These are phyloP conservation scores for Phtheirospermum japonicum DNA, from an alignment of 257 asterid species.

Conservation along the genomic window DNA sequence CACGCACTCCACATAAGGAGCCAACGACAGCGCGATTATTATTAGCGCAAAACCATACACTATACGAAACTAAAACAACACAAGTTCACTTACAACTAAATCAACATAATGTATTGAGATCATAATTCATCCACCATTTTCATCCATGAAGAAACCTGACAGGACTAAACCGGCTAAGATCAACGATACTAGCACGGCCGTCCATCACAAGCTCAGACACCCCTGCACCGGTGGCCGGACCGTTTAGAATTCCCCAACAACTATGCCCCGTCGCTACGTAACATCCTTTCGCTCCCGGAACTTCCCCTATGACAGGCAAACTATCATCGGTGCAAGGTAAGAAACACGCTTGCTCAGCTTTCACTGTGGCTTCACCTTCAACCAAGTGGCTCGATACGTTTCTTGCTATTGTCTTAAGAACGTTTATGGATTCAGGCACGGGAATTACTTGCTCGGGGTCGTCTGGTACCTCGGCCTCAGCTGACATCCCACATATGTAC, in stretches of 20 bases:
- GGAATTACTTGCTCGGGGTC: slow-evolving; percentile 73
- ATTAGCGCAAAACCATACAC: too few species aligned
- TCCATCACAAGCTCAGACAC: slow-evolving; percentile 75
- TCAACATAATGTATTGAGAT: neutral
- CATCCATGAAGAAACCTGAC: slow-evolving; percentile 43
- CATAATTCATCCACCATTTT: neutral
- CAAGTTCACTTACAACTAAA: too few species aligned
- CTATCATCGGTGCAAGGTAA: slow-evolving; percentile 81
- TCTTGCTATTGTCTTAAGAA: slow-evolving; percentile 63
- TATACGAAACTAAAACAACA: too few species aligned
- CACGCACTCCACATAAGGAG: too few species aligned
- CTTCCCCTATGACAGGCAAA: slow-evolving; percentile 73
- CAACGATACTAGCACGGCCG: slow-evolving; percentile 50
- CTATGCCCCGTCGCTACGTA: slow-evolving; percentile 86
- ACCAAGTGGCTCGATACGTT: slow-evolving; percentile 71
- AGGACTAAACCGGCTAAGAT: slow-evolving; percentile 58
- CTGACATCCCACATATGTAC: slow-evolving; percentile 90
- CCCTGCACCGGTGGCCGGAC: slow-evolving; percentile 91
- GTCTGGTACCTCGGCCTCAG: slow-evolving; percentile 78
- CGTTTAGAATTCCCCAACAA: slow-evolving; percentile 96
- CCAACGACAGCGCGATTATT: too few species aligned
- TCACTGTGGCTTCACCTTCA: slow-evolving; percentile 62
- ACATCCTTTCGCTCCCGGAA: slow-evolving; percentile 71
- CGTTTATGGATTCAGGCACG: slow-evolving; percentile 55
- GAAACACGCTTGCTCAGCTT: slow-evolving; percentile 89